Evolutionary conservation across 116 monocot species (phyloP).

Genomic region (Zostera marina): DNA sequence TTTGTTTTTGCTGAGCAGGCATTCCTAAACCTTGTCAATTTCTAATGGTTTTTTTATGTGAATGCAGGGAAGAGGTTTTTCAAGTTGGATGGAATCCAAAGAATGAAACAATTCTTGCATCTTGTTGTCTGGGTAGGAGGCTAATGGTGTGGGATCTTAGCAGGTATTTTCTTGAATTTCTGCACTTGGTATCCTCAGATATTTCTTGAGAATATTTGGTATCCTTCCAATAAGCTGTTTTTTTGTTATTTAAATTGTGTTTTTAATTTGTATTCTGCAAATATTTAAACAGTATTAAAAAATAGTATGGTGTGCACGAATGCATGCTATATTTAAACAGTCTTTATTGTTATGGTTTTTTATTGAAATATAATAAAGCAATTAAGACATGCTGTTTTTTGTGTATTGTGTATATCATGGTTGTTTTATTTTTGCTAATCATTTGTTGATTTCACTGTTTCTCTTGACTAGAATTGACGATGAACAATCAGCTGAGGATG

Average conservation of each 20-base stretch:
- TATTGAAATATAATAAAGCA: too few species aligned
- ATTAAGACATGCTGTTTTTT: too few species aligned
- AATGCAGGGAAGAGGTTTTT: conserved; percentile 77
- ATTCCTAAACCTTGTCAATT: too few species aligned
- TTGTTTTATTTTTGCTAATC: background rate
- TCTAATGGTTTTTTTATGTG: background rate
- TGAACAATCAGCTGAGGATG: conserved; percentile 77
- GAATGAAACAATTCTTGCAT: conserved; percentile 92
- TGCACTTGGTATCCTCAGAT: background rate
- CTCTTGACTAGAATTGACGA: conserved; percentile 35
- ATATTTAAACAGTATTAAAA: too few species aligned
- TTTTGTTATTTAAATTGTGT: too few species aligned
- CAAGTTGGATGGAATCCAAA: conserved; percentile 99
- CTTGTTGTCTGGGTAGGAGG: conserved; percentile 91
- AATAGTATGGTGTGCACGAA: too few species aligned
- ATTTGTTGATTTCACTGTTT: background rate
- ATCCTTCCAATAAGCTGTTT: too few species aligned
- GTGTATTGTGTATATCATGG: too few species aligned
- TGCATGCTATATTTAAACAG: too few species aligned
- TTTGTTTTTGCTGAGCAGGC: background rate
- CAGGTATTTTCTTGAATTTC: conserved; percentile 32
- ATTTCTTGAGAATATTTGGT: too few species aligned
- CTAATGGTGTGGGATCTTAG: conserved; percentile 99
- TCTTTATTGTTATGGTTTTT: too few species aligned
- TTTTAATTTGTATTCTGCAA: too few species aligned